A percentile compares a stretch with the other conserved stretches of the same genome.
These are phyloP conservation scores for Aureobasidium sp. DNA, from an alignment of 2,329 filamentous ascomycete species.

Conservation along the genomic window DNA sequence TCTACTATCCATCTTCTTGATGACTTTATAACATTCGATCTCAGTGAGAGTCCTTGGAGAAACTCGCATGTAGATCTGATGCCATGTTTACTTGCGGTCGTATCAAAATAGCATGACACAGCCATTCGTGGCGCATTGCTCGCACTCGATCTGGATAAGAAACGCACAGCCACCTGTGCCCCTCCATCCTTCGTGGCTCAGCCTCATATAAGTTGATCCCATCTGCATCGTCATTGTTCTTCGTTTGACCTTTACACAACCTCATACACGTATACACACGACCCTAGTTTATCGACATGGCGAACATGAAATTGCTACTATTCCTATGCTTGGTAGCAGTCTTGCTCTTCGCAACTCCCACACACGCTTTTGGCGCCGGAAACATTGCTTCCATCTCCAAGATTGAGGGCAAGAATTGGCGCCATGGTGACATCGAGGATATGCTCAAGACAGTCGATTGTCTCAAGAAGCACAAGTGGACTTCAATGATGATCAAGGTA, in stretches of 20 bases:
- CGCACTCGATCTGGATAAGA: not conserved
- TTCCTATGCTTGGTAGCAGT: constrained; percentile 14
- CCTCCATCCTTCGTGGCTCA: not conserved
- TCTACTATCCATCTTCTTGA: not conserved
- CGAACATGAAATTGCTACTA: constrained; percentile 16
- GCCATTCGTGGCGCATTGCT: not conserved
- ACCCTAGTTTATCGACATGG: constrained; percentile 17
- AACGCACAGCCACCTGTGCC: constrained; percentile 13
- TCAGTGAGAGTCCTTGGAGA: too few species aligned
- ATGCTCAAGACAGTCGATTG: constrained; percentile 67
- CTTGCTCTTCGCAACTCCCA: constrained; percentile 60
- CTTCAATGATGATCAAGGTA: constrained; percentile 33
- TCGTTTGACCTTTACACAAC: not conserved
- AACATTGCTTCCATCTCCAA: constrained; percentile 78
- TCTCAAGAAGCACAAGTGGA: constrained; percentile 55
- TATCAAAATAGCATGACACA: not conserved
- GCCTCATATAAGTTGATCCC: not conserved
- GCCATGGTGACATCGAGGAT: constrained; percentile 75
- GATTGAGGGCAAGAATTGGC: constrained; percentile 74
- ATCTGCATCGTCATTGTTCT: not conserved
- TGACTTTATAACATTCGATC: too few species aligned
- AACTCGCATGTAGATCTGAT: too few species aligned
- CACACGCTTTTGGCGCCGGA: constrained; percentile 76
- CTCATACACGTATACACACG: too few species aligned
- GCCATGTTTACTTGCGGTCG: not conserved